These are phyloP conservation scores for Penicillium sp. DNA, from an alignment of 2,329 filamentous ascomycete species.

Conservation along the genomic window DNA sequence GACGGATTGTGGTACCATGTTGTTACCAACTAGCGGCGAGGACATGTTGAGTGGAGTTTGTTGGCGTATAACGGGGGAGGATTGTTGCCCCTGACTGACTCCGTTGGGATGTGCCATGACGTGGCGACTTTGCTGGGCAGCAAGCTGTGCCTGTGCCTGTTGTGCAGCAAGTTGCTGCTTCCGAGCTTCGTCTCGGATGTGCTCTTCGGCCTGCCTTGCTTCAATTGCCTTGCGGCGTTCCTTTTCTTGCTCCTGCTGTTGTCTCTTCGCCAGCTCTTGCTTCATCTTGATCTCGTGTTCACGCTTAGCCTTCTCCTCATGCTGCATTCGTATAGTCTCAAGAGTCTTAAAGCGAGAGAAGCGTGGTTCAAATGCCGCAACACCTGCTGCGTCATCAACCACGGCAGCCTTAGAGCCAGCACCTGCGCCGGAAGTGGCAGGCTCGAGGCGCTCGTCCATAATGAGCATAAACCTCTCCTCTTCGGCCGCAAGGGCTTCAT, in stretches of 20 bases:
- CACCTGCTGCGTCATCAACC: conserved; percentile 68
- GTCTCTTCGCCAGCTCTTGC: conserved; percentile 49
- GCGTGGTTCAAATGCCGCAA: conserved; percentile 73
- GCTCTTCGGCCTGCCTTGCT: conserved; percentile 45
- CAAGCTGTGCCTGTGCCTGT: conserved; percentile 45
- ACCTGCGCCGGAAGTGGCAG: conserved; percentile 57
- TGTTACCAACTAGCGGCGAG: conserved; percentile 44
- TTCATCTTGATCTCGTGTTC: conserved; percentile 49
- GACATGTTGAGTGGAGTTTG: conserved; percentile 47
- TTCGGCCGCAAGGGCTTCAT: conserved; percentile 86
- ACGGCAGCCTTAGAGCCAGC: conserved; percentile 62
- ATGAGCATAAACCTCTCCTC: conserved; percentile 91
- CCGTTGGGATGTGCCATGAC: conserved; percentile 47
- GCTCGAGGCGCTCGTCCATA: conserved; percentile 76
- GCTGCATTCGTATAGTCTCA: conserved; percentile 75
- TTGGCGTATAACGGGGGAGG: conserved; percentile 48
- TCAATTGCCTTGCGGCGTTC: conserved; percentile 48
- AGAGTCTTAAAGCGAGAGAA: conserved; percentile 93
- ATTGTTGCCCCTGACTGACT: conserved; percentile 43
- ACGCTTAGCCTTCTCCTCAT: conserved; percentile 63
- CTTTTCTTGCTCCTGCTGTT: conserved; percentile 48
- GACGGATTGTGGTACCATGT: conserved; percentile 40
- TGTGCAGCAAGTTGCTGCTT: conserved; percentile 44
- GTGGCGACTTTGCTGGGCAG: conserved; percentile 50
- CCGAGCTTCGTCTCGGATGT: conserved; percentile 40